These are phyloP conservation scores for Periconia sp. DNA, from an alignment of 2,329 filamentous ascomycete species.

Conservation along the genomic window DNA sequence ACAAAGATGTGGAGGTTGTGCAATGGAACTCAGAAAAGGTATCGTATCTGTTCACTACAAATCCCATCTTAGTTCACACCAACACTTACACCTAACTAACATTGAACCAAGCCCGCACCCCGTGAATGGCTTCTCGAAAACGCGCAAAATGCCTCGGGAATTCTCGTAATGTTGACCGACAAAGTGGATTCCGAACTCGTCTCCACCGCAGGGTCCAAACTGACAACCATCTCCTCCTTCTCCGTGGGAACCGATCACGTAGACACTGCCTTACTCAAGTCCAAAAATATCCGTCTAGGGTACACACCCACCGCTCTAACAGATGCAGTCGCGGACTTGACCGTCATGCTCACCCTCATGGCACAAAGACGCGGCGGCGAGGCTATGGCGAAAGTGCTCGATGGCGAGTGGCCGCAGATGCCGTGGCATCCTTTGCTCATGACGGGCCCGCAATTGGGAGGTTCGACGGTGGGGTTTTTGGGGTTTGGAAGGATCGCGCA, in stretches of 20 bases:
- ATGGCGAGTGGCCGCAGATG: constrained; percentile 32
- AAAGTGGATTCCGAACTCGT: constrained; percentile 30
- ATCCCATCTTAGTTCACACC: background rate
- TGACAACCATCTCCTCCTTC: constrained; percentile 33
- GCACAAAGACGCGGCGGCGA: constrained; percentile 32
- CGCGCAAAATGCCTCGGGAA: constrained; percentile 23
- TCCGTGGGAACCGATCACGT: constrained; percentile 37
- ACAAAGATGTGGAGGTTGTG: constrained; percentile 23
- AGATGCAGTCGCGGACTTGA: constrained; percentile 33
- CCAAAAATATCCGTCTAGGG: constrained; percentile 28
- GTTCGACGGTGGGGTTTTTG: constrained; percentile 28
- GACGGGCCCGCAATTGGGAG: constrained; percentile 30
- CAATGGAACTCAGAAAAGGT: constrained; percentile 35
- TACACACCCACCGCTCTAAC: constrained; percentile 35
- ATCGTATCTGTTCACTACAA: background rate
- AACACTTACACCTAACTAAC: constrained; percentile 3
- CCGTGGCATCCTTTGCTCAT: constrained; percentile 34
- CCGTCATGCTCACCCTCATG: constrained; percentile 36
- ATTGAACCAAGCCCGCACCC: constrained; percentile 23
- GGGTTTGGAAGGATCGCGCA: constrained; percentile 34
- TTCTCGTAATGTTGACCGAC: constrained; percentile 32
- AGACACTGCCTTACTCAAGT: constrained; percentile 24
- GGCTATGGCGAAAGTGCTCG: constrained; percentile 23
- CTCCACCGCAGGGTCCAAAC: constrained; percentile 18
- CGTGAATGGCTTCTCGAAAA: constrained; percentile 32